These are phyloP conservation scores for Apiospora pterosperma DNA, from an alignment of 2,329 filamentous ascomycete species.

Conservation along the genomic window DNA sequence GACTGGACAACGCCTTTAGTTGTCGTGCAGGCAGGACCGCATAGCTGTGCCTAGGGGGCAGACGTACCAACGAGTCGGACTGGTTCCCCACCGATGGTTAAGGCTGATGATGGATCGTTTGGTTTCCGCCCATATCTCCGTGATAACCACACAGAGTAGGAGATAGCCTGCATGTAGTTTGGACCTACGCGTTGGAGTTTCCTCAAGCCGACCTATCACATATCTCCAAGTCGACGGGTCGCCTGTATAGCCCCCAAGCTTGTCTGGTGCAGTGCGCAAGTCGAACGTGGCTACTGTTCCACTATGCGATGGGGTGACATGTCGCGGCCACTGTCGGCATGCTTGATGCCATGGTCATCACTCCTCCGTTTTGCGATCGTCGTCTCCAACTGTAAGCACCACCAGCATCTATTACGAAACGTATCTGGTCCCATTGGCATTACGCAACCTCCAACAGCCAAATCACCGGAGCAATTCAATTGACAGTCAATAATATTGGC, in stretches of 20 bases:
- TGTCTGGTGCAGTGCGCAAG: background rate
- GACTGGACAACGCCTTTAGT: background rate
- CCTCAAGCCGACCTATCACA: background rate
- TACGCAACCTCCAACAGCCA: too few relatives aligned
- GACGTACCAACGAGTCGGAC: background rate
- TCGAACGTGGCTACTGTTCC: too few relatives aligned
- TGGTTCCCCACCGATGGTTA: background rate
- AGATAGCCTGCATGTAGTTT: background rate
- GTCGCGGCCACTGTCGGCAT: background rate
- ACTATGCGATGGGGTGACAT: background rate
- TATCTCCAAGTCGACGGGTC: background rate
- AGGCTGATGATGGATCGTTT: background rate
- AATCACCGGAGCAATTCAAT: too few relatives aligned
- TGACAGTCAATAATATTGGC: too few relatives aligned
- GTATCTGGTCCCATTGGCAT: too few relatives aligned
- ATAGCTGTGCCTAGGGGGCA: background rate
- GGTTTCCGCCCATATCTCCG: background rate
- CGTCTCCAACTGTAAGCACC: background rate
- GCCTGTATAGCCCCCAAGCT: background rate
- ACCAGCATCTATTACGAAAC: background rate
- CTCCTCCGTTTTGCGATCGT: background rate
- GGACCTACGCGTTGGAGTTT: background rate
- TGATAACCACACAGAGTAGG: background rate
- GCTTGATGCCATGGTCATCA: background rate
- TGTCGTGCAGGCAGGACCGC: background rate